Evolutionary conservation across 495 filamentous ascomycete species (phyloP), one percentile per base, ranked within the genome.

Genomic region (Choiromyces venosus): DNA sequence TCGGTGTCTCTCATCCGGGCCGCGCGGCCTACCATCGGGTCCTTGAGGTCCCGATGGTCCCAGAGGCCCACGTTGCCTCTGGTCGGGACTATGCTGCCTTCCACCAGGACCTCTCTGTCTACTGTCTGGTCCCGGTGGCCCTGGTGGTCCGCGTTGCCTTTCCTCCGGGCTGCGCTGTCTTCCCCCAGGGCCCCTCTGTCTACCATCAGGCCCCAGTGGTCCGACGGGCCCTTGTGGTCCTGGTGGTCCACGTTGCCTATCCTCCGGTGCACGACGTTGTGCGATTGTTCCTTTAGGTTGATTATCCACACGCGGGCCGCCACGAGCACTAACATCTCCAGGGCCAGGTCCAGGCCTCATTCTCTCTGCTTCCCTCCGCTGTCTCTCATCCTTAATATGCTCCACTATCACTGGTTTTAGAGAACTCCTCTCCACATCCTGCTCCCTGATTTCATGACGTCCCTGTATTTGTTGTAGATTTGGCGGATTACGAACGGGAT

Each of bases 321-420:
- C n/a, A 68, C 38, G 18, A 21, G 40, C 38, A 73, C 72, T 61
- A n/a, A n/a, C 44, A 25, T 21, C 21, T 36, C 37, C 40, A n/a
- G 29, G 36, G 40, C 42, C 40, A 10, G 69, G 73, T 36, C 39
- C 46, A 29, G 19, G 37, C 29, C 64, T 68, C 36, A 64, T 21
- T 14, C 69, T 65, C 21, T 73, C 33, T 33, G 52, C 35, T 29
- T 76, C 46, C 29, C 39, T 42, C n/a, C 19, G 21, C 25, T 44
- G 21, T 25, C 40, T 66, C n/a, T 37, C 73, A 12, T n/a, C 73
- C 61, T 76, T 69, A 61, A 52, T 67, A 19, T 66, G 37, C 3
- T 65, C 69, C 21, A 77, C 74, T 69, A 77, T 70, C n/a, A 73
- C 74, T 19, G 75, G 69, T 36, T 65, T 73, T 44, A 77, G 16